Conservation (phyloP, 306 rosid species). For the apple (Malus domestica) region ASM211411v1 NC_041802.1:27904001-27904500, state of each 20-base stretch:
- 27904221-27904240: slow-evolving; percentile 6
- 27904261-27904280: neutral
- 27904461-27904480: neutral
- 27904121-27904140: too few relatives aligned
- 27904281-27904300: neutral
- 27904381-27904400: neutral
- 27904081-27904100: too few relatives aligned
- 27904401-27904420: neutral
- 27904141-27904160: too few relatives aligned
- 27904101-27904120: too few relatives aligned
- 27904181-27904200: neutral
- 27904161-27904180: neutral
- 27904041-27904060: accelerated
- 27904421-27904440: neutral
- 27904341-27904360: neutral
- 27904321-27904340: neutral
- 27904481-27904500: neutral
- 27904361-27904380: neutral
- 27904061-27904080: too few relatives aligned
- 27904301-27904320: neutral
- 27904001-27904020: neutral
- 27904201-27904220: neutral
- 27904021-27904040: neutral
- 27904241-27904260: neutral
- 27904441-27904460: slow-evolving; percentile 4